phyloP scores from a whole-genome alignment of 2,329 filamentous ascomycete species.

The Furcasterigmium sp. region DNA sequence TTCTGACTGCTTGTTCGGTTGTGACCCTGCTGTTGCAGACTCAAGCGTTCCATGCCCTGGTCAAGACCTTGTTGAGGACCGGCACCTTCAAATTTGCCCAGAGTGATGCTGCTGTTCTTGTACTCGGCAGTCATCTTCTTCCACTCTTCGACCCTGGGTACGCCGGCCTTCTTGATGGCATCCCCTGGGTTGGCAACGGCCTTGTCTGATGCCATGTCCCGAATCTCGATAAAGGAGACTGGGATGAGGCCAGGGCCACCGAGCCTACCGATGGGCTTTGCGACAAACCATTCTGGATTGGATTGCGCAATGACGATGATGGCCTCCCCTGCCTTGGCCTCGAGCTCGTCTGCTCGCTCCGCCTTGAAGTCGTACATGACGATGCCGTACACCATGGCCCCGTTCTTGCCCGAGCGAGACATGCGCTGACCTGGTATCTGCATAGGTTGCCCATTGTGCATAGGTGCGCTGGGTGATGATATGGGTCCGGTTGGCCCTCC shows the following conservation, averaged over 20 bases:
- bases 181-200: conserved; percentile 77
- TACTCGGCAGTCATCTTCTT: conserved; percentile 99
- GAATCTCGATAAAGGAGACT: conserved; percentile 92
- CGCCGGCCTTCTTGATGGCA: conserved; percentile 81
- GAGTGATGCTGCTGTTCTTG: conserved; percentile 96
- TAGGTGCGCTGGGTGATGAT: conserved; percentile 7
- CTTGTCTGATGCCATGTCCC: conserved; percentile 85
- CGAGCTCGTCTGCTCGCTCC: conserved; percentile 90
- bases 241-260: conserved; percentile 93
- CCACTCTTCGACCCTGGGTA: conserved; percentile 96
- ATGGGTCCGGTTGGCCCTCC: conserved; percentile 5
- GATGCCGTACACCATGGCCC: conserved; percentile 92
- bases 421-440: conserved; percentile 34
- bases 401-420: conserved; percentile 50
- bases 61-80: conserved; percentile 48
- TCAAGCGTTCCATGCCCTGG: conserved; percentile 73
- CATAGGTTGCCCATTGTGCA: conserved; percentile 11
- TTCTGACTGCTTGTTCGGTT: conserved; percentile 41
- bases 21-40: conserved; percentile 49
- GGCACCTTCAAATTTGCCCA: conserved; percentile 78
- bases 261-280: conserved; percentile 96
- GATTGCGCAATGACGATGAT: conserved; percentile 99
- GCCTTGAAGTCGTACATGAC: conserved; percentile 97
- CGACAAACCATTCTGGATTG: conserved; percentile 98
- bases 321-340: conserved; percentile 90